phyloP scores from a whole-genome alignment of 305 asterid genomes.

The Ajuga reptans region DNA sequence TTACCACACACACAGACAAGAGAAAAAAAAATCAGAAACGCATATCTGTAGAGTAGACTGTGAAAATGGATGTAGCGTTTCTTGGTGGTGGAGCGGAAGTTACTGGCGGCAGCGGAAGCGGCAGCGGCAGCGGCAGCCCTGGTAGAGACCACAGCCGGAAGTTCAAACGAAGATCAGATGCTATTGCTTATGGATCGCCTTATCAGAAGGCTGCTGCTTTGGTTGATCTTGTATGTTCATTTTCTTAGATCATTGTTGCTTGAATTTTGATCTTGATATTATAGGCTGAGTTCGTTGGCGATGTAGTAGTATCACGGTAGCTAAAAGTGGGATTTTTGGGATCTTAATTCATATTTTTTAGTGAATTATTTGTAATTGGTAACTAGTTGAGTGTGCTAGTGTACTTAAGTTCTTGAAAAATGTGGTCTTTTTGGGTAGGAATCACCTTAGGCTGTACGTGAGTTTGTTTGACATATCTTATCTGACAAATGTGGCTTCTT shows the following conservation, averaged over 20 bases:
- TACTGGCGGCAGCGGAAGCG: slow-evolving; percentile 18
- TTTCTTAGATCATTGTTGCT: slow-evolving; percentile 7
- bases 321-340: slow-evolving; percentile 1
- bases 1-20: neutral
- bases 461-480: neutral
- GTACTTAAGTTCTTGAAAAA: neutral
- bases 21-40: slow-evolving; percentile 10
- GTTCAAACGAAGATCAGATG: slow-evolving; percentile 43
- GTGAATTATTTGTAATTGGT: slow-evolving; percentile 1
- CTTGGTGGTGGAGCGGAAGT: slow-evolving; percentile 34
- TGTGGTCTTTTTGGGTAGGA: neutral
- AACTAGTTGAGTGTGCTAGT: neutral
- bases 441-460: neutral
- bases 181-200: slow-evolving; percentile 73
- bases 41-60: slow-evolving; percentile 21
- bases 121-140: slow-evolving; percentile 21
- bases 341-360: neutral
- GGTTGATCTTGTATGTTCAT: slow-evolving; percentile 74
- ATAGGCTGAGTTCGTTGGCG: neutral
- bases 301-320: neutral
- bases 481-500: neutral
- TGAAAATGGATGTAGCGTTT: slow-evolving; percentile 47
- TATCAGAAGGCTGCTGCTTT: slow-evolving; percentile 92
- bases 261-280: neutral
- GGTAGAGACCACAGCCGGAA: slow-evolving; percentile 19